Evolutionary conservation across 2,329 filamentous ascomycete genomes (phyloP).

Genomic region (Microsporum ferrugineum): DNA sequence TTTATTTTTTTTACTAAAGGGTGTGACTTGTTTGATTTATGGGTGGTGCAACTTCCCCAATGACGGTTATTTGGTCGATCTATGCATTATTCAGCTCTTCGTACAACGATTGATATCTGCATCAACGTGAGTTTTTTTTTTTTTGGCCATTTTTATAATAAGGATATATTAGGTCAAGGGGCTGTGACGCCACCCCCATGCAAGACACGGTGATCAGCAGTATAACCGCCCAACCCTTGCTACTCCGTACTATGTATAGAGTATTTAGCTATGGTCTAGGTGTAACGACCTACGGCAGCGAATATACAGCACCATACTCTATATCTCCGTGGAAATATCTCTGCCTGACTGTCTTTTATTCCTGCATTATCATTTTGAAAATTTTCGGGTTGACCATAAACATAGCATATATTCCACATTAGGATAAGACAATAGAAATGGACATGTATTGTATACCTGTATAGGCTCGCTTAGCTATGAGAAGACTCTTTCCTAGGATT

Average conservation of each 20-base stretch:
- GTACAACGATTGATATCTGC: background rate
- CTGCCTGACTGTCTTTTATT: too few relatives aligned
- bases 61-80: background rate
- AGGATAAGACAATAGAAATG: too few relatives aligned
- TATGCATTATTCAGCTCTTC: background rate
- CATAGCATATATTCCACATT: too few relatives aligned
- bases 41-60: background rate
- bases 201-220: background rate
- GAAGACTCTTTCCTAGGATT: constrained; percentile 24
- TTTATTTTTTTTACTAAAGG: background rate
- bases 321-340: background rate
- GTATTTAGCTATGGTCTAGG: background rate
- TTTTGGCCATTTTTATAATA: background rate
- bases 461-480: background rate
- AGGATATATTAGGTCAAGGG: background rate
- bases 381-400: too few relatives aligned
- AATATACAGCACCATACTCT: background rate
- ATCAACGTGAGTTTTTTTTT: background rate
- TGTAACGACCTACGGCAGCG: background rate
- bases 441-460: too few relatives aligned
- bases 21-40: background rate
- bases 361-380: too few relatives aligned
- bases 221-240: background rate
- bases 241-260: background rate
- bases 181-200: background rate